A percentile compares a stretch with the other conserved stretches of the same genome.
These are phyloP conservation scores for Tetrapisispora arboricola DNA, from an alignment of 805 yeast species.

Conservation along the genomic window DNA sequence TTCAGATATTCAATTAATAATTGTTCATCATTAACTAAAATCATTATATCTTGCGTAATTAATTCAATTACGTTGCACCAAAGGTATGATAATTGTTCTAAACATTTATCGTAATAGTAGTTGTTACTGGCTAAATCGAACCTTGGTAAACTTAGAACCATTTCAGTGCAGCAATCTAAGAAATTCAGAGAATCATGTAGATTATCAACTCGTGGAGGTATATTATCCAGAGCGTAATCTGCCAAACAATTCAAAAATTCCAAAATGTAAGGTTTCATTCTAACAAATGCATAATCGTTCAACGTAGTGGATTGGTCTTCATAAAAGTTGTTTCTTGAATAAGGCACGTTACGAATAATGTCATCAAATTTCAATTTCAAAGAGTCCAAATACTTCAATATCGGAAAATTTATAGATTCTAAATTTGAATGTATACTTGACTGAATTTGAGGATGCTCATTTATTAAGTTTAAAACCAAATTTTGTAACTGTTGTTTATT, in stretches of 20 bases:
- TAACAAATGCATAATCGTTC: constrained; percentile 29
- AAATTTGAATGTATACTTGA: constrained; percentile 10
- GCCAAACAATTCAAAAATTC: constrained; percentile 28
- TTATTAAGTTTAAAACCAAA: constrained; percentile 16
- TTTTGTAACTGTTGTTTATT: constrained; percentile 21
- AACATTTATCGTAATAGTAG: constrained; percentile 28
- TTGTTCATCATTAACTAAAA: constrained; percentile 12
- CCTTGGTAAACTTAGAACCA: constrained; percentile 24
- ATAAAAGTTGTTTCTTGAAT: constrained; percentile 13
- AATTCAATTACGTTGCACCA: constrained; percentile 26
- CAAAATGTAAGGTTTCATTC: constrained; percentile 23
- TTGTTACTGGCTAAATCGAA: constrained; percentile 27
- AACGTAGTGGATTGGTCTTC: constrained; percentile 1
- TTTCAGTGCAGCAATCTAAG: constrained; percentile 22
- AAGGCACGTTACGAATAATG: constrained; percentile 22
- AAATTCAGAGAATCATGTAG: constrained; percentile 21
- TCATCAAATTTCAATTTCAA: constrained; percentile 17
- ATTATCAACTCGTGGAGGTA: constrained; percentile 25
- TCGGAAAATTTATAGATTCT: constrained; percentile 12
- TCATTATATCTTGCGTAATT: constrained; percentile 15
- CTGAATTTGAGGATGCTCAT: constrained; percentile 20
- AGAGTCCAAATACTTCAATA: constrained; percentile 15
- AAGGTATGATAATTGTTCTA: constrained; percentile 27
- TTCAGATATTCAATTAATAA: constrained; percentile 14
- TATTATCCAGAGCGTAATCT: constrained; percentile 25